Evolutionary conservation across 2,329 filamentous ascomycete genomes (phyloP), one percentile per base, ranked within the genome.

Genomic region (Claviceps sp.): DNA sequence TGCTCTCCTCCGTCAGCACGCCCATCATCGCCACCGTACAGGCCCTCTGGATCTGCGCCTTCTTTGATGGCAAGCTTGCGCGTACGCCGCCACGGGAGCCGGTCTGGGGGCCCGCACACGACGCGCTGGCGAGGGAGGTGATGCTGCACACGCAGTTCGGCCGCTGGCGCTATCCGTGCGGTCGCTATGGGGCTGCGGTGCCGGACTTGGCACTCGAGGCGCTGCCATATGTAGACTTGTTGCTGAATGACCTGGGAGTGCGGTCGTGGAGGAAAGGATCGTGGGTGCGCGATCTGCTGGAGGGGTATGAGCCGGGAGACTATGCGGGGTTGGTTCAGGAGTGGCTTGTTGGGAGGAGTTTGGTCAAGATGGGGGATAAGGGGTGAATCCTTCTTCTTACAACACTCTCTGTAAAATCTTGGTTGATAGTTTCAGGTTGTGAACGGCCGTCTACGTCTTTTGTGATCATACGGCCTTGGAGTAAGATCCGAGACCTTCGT

Each of bases 181-280:
- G 84, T 0, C 18, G 20, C 20, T 82, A 80, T 57, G 84, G 84
- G 0, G 71, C 69, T 18, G 73, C 71, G 60, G 70, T 76, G 50
- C 82, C 82, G 0, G 85, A 87, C 62, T 81, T 89, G 56, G 82
- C 86, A 11, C 89, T 90, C 59, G 86, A 91, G 81, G 88, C 48
- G 37, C 22, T 50, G 13, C 48, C 48, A 6, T 50, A 50, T 16
- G 38, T 43, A 16, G 48, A 50, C 64, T 57, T 82, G 61, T 63
- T 91, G 59, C 63, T 87, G 53, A 67, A 69, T 7, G 86, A 91
- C 63, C 60, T 89, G 47, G 83, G 79, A 0, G 63, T 89, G 49
- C 67, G 72, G 37, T 55, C 55, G 4, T 52, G 59, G 18, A 53
- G 59, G 4, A 61, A 61, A 44, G 16, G 30, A 2, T 51, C 54